Conservation (phyloP, 2,329 filamentous ascomycete species). For the Camillea tinctor region DNA sequence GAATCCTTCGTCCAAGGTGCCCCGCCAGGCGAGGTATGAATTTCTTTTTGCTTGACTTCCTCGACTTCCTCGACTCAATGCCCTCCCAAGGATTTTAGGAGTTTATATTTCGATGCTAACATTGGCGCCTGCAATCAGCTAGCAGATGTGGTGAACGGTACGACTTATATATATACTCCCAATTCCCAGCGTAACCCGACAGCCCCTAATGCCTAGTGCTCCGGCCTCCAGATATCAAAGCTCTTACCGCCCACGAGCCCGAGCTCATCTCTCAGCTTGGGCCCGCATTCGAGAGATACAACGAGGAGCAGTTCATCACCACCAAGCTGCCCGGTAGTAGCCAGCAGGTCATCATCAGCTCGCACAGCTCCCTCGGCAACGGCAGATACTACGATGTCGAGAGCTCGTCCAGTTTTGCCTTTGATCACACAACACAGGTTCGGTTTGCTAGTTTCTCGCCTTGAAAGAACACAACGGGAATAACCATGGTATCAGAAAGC, state of each 20-base stretch:
- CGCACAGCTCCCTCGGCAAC: slow-evolving; percentile 77
- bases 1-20: slow-evolving; percentile 91
- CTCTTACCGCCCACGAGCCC: slow-evolving; percentile 69
- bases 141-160: slow-evolving; percentile 84
- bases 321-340: slow-evolving; percentile 86
- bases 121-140: slow-evolving; percentile 62
- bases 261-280: slow-evolving; percentile 68
- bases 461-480: slow-evolving; percentile 1
- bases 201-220: neutral
- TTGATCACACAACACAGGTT: slow-evolving; percentile 80
- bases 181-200: slow-evolving; percentile 10
- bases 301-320: slow-evolving; percentile 88
- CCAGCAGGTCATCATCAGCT: slow-evolving; percentile 80
- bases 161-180: slow-evolving; percentile 15
- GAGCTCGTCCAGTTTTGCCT: slow-evolving; percentile 82
- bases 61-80: slow-evolving; percentile 6
- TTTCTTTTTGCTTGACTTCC: slow-evolving; percentile 25
- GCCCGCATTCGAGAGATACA: slow-evolving; percentile 90
- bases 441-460: slow-evolving; percentile 12
- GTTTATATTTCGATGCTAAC: slow-evolving; percentile 17
- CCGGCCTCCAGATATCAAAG: slow-evolving; percentile 75
- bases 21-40: slow-evolving; percentile 86
- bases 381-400: slow-evolving; percentile 89
- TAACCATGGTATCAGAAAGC: slow-evolving; percentile 60
- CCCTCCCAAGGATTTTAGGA: neutral